Percentiles rank a stretch among this genome's conserved stretches.
Evolutionary conservation across 2,329 filamentous ascomycete species (phyloP).

Genomic region (Alternaria alternata): DNA sequence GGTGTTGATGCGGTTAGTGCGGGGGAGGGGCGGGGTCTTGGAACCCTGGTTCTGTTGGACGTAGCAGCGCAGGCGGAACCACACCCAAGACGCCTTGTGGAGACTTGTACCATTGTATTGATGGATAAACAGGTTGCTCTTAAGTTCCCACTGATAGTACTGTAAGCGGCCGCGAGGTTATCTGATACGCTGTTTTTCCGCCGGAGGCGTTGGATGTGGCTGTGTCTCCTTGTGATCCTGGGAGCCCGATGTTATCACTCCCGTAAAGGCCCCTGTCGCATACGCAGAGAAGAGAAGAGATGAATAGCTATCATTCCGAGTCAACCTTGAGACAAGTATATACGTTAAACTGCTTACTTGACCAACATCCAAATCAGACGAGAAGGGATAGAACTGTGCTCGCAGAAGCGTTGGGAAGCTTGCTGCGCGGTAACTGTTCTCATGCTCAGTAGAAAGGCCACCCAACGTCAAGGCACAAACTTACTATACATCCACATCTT

Average conservation of each 20-base stretch:
- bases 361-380: too few species aligned
- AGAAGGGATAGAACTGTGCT: too few species aligned
- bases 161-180: too few species aligned
- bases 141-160: too few species aligned
- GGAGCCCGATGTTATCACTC: background rate
- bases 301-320: background rate
- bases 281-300: background rate
- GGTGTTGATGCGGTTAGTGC: conserved; percentile 11
- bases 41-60: background rate
- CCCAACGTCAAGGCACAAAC: too few species aligned
- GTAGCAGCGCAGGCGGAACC: background rate
- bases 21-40: conserved; percentile 1
- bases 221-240: too few species aligned
- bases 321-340: background rate
- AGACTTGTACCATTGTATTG: background rate
- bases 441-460: too few species aligned
- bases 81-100: background rate
- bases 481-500: too few species aligned
- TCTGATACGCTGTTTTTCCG: too few species aligned
- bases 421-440: too few species aligned
- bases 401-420: too few species aligned
- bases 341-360: background rate
- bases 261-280: background rate
- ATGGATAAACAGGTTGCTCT: background rate
- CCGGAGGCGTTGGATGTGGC: too few species aligned